Evolutionary conservation across 1,284 basidiomycete species (phyloP).

Genomic region (Crepidotus sp.): DNA sequence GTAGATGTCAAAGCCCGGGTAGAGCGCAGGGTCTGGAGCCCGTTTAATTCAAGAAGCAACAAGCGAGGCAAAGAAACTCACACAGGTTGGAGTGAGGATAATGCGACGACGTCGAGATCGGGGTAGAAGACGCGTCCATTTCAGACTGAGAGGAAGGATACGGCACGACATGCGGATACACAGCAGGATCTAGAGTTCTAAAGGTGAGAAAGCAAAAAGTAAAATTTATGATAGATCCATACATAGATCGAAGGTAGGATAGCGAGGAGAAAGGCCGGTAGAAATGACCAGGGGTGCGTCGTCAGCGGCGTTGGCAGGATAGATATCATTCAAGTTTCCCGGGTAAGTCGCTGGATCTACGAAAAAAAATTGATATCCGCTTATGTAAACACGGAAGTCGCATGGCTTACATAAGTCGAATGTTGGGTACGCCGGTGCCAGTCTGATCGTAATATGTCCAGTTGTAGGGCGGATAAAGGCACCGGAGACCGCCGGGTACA

Average conservation of each 20-base stretch:
- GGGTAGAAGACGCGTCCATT: slow-evolving; percentile 3
- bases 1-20: slow-evolving; percentile 8
- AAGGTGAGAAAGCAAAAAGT: neutral
- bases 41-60: neutral
- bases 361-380: neutral
- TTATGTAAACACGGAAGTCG: neutral
- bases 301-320: neutral
- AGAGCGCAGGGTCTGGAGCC: slow-evolving; percentile 9
- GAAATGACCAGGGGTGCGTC: slow-evolving; percentile 2
- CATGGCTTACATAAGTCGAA: slow-evolving; percentile 12
- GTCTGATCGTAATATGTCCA: neutral
- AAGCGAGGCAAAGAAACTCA: slow-evolving; percentile 16
- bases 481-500: slow-evolving; percentile 8
- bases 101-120: neutral
- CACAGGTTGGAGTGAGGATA: slow-evolving; percentile 27
- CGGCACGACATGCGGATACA: slow-evolving; percentile 15
- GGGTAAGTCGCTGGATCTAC: slow-evolving; percentile 12
- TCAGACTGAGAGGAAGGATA: slow-evolving; percentile 9
- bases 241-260: slow-evolving; percentile 10
- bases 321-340: slow-evolving; percentile 7
- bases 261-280: slow-evolving; percentile 8
- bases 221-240: neutral
- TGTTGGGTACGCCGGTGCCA: slow-evolving; percentile 7
- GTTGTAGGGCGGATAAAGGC: neutral
- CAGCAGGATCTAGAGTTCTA: slow-evolving; percentile 10